Evolutionary conservation across 805 yeast genomes (phyloP), one percentile per base, ranked within the genome.

Genomic region (Monosporozyma yasuniensis): DNA sequence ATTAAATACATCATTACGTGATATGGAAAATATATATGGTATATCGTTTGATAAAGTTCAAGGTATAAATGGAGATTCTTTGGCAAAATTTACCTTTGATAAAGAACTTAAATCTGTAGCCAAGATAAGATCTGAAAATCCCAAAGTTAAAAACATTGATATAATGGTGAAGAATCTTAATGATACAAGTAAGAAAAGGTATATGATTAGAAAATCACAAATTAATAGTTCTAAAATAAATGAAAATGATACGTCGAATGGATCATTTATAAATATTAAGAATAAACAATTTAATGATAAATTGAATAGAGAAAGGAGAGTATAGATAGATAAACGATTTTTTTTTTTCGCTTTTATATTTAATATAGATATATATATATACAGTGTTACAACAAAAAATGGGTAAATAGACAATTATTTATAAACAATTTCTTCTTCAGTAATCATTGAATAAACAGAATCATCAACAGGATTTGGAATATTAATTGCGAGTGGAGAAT

Each of bases 361-460:
- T 35, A 16, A 14, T 37, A 27, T n/a, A 35, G 11, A 21, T 42
- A 39, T 22, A 41, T 19, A 22, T 12, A 23, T 23, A 41, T 16
- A 41, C n/a, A n/a, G n/a, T n/a, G n/a, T 22, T n/a, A 14, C 32
- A 28, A 23, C 16, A 14, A 22, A 4, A 18, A 7, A 39, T 3
- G 42, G 14, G 23, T 4, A 19, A 22, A 12, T 3, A 21, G 28
- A 25, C 8, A 25, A 7, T 42, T 35, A 50, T 45, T 46, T 30
- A 41, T 47, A 52, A 5, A 43, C 23, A 72, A 37, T 80, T 87
- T 1, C 89, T 87, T 39, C 75, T 67, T 56, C 83, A 81, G 22
- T 85, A 81, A 39, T 49, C 19, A 47, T 35, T 19, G 52, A 48
- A 19, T 51, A 53, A 12, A 44, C 16, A 16, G 52, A 49, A 42